Evolutionary conservation across 495 filamentous ascomycete species (phyloP).

Genomic region (Penicillium antarcticum): DNA sequence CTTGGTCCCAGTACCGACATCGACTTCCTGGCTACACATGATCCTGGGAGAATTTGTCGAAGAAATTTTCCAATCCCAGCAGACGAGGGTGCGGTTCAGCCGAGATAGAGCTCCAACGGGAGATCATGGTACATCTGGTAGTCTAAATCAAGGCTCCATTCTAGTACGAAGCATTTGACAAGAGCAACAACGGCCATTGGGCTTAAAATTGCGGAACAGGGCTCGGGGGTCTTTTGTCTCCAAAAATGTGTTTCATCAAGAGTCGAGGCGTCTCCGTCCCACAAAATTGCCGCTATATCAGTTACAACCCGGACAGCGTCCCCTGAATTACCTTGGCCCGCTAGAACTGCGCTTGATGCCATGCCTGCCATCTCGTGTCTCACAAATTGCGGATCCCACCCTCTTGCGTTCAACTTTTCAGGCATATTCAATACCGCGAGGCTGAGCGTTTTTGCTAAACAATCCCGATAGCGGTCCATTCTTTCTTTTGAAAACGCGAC

Average conservation of each 20-base stretch:
- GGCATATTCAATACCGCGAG: not conserved
- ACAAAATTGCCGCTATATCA: not conserved
- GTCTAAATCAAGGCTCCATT: slow-evolving; percentile 8
- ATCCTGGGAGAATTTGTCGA: too few species aligned
- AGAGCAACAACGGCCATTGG: slow-evolving; percentile 4
- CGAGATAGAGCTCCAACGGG: slow-evolving; percentile 9
- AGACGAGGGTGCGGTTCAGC: too few species aligned
- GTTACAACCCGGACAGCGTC: slow-evolving; percentile 1
- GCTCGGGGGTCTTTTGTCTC: not conserved
- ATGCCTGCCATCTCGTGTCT: not conserved
- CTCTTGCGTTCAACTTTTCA: not conserved
- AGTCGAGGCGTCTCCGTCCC: not conserved
- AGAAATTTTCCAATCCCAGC: too few species aligned
- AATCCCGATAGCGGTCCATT: slow-evolving; percentile 1
- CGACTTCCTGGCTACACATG: too few species aligned
- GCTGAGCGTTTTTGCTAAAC: slow-evolving; percentile 1
- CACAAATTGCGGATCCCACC: slow-evolving; percentile 3
- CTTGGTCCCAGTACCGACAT: too few species aligned
- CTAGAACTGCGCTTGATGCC: slow-evolving; percentile 1
- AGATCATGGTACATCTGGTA: slow-evolving; percentile 12
- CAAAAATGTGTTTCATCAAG: slow-evolving; percentile 5
- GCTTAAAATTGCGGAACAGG: not conserved
- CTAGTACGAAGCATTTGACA: slow-evolving; percentile 4
- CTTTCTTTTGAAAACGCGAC: slow-evolving; percentile 1
- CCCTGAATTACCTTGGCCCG: slow-evolving; percentile 4